Conservation (phyloP, 2,329 filamentous ascomycete genomes). For the Colletotrichum chlorophyti region DNA sequence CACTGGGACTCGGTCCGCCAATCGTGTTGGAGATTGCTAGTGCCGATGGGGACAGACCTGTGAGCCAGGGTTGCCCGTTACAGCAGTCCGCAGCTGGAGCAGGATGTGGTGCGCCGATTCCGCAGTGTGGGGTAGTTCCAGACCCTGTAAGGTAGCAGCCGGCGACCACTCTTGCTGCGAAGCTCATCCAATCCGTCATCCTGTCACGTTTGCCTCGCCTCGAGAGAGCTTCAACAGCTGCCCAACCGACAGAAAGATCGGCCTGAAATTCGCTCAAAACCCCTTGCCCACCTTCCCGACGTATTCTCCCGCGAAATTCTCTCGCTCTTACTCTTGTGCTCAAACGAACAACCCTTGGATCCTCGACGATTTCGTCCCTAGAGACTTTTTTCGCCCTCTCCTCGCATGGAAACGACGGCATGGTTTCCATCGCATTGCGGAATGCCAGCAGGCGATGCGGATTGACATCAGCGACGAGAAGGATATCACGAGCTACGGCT, state of each 20-base stretch:
- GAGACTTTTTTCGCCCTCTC: not conserved
- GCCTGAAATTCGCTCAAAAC: conserved; percentile 21
- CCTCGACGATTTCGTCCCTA: not conserved
- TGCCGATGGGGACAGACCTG: not conserved
- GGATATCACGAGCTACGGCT: not conserved
- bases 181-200: conserved; percentile 27
- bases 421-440: conserved; percentile 54
- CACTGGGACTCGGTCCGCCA: too few relatives aligned
- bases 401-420: conserved; percentile 47
- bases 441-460: conserved; percentile 49
- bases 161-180: conserved; percentile 21
- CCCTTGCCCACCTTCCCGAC: not conserved
- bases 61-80: conserved; percentile 22
- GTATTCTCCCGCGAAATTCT: not conserved
- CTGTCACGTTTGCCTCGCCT: conserved; percentile 3
- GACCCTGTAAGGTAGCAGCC: conserved; percentile 27
- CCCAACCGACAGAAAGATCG: conserved; percentile 5
- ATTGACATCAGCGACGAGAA: conserved; percentile 33
- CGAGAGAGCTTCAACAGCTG: conserved; percentile 26
- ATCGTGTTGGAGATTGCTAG: conserved; percentile 5
- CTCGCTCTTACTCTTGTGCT: not conserved
- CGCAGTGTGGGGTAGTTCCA: conserved; percentile 29
- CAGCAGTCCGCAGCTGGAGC: conserved; percentile 27
- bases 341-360: not conserved
- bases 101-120: conserved; percentile 29